Base-by-base conservation (phyloP, 2,329 filamentous ascomycete genomes). In the Elsinoe ampelina region DNA sequence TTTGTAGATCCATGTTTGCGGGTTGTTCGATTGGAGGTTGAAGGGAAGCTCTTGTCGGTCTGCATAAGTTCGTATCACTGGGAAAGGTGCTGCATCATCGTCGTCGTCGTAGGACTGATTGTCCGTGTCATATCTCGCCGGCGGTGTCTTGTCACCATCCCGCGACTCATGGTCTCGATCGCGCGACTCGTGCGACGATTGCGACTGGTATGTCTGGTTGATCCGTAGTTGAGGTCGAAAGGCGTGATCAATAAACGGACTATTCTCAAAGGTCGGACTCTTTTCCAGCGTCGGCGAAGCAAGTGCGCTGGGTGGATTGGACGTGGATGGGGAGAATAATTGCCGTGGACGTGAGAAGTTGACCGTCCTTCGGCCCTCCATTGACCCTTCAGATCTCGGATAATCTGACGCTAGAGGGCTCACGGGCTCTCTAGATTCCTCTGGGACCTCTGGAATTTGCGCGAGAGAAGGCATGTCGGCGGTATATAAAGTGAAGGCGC, bases 311-410 rank as follows among this genome's bases (percentile, higher is more conserved):
- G 34, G 26, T 15, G 54, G 42, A 26, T 43, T 57, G n/a, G 38
- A 50, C 22, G 57, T 45, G 35, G 39, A 34, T 43, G 57, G 47
- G 32, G 39, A 48, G 20, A 45, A 47, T 19, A 45, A 47, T 19
- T 36, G 58, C 45, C 58, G 57, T 6, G 63, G 64, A 12, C 64
- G 61, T 12, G 64, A 66, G 59, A 66, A 66, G 52, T 66, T 66
- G 54, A 64, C 58, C 10, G 60, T 57, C 12, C 52, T 43, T 13
- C 63, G 62, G 38, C 32, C 48, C 20, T 52, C 48, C 32, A 52
- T 35, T 20, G 48, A 52, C 13, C 48, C 48, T 8, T 36, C 32
- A 52, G 32, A 38, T 36, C 32, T 22, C 22, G 47, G 48, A 15
- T 32, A 52, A 13, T 30, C 57, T 57, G 32, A 63, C 57, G 15